A percentile compares a stretch with the other conserved stretches of the same genome.
Evolutionary conservation across 495 filamentous ascomycete genomes (phyloP).

Genomic region (Geoglossum glabrum): DNA sequence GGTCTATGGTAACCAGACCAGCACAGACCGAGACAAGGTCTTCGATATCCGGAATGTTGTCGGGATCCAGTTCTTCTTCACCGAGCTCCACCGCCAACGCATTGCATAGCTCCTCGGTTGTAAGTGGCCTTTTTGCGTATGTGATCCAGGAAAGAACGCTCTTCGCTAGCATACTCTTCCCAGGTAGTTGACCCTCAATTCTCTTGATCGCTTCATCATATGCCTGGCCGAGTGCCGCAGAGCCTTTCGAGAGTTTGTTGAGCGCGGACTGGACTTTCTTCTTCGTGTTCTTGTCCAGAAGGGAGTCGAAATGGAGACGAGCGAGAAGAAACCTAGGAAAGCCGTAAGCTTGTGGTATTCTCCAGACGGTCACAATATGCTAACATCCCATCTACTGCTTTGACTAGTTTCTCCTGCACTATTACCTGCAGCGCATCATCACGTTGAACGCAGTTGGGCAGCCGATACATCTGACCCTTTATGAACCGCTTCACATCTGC

Average conservation of each 20-base stretch:
- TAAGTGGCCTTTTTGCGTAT: constrained; percentile 22
- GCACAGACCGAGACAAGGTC: constrained; percentile 27
- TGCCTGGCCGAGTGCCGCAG: constrained; percentile 9
- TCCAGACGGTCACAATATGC: constrained; percentile 7
- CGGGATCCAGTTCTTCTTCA: constrained; percentile 23
- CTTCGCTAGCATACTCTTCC: constrained; percentile 22
- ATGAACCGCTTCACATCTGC: constrained; percentile 10
- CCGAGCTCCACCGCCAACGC: constrained; percentile 28
- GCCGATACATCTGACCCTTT: constrained; percentile 1
- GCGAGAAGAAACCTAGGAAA: constrained; percentile 31
- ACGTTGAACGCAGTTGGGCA: constrained; percentile 4
- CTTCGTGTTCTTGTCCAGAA: constrained; percentile 18
- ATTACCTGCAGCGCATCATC: background rate
- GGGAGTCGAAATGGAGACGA: constrained; percentile 25
- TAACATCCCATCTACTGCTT: constrained; percentile 13
- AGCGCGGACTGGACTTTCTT: constrained; percentile 15
- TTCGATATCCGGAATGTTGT: constrained; percentile 20
- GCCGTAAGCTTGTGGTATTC: constrained; percentile 10
- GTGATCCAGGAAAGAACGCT: constrained; percentile 12
- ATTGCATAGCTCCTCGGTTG: constrained; percentile 25
- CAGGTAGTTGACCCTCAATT: constrained; percentile 24
- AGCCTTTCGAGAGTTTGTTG: constrained; percentile 17
- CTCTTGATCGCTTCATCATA: constrained; percentile 25
- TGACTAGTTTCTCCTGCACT: constrained; percentile 1
- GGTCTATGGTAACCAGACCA: constrained; percentile 30